phyloP scores from a whole-genome alignment of 805 yeast species.

The Wickerhamomyces rabaulensis region DNA sequence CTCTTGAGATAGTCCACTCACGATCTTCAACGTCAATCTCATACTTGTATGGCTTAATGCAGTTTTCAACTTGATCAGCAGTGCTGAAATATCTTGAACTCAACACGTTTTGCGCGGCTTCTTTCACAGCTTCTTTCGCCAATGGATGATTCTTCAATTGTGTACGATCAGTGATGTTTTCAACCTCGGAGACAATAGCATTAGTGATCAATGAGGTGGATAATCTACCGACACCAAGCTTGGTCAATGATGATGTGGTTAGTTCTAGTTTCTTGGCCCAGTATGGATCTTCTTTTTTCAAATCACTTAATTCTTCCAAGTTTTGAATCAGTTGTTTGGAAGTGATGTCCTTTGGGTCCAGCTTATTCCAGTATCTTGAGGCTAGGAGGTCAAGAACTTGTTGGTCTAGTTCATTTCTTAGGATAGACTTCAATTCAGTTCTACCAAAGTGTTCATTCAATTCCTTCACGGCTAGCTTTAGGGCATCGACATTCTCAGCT shows the following conservation, averaged over 20 bases:
- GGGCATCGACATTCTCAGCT: constrained; percentile 83
- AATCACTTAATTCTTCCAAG: constrained; percentile 48
- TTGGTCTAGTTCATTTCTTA: constrained; percentile 85
- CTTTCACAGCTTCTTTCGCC: constrained; percentile 74
- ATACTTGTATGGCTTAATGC: constrained; percentile 95
- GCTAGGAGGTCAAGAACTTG: constrained; percentile 83
- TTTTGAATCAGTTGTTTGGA: constrained; percentile 32
- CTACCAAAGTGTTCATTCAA: constrained; percentile 79
- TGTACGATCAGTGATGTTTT: constrained; percentile 65
- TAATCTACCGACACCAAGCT: constrained; percentile 88
- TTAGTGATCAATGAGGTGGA: constrained; percentile 80
- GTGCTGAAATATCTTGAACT: constrained; percentile 80
- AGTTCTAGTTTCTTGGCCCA: constrained; percentile 89
- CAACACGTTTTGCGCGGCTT: constrained; percentile 78
- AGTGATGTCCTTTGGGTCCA: constrained; percentile 12
- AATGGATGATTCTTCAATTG: constrained; percentile 81
- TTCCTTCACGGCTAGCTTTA: constrained; percentile 84
- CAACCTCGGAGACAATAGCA: constrained; percentile 73
- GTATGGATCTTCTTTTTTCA: constrained; percentile 62
- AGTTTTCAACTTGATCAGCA: constrained; percentile 97
- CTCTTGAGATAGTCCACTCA: constrained; percentile 83
- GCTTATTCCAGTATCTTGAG: constrained; percentile 85
- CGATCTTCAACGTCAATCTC: constrained; percentile 95
- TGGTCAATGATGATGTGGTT: constrained; percentile 79
- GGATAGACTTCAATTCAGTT: constrained; percentile 69